Evolutionary conservation across 169 alveolate genomes (phyloP).

Genomic region (Plasmodium blacklocki): DNA sequence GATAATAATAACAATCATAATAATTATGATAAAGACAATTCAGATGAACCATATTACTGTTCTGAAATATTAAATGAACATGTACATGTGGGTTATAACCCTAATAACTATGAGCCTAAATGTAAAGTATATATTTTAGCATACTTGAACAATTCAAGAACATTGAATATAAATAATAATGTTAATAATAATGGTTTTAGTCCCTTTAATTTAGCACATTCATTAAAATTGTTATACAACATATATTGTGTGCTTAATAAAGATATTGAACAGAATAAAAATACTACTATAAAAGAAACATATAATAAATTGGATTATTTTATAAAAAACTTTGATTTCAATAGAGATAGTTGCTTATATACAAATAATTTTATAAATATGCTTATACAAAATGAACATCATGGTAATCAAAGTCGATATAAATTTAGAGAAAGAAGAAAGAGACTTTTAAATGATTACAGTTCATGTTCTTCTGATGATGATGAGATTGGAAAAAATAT

Average conservation of each 20-base stretch:
- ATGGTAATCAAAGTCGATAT: slow-evolving; percentile 7
- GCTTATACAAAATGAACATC: slow-evolving; percentile 21
- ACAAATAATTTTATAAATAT: slow-evolving; percentile 44
- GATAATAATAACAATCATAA: background rate
- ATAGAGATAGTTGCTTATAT: slow-evolving; percentile 43
- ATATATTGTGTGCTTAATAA: slow-evolving; percentile 54
- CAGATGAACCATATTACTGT: background rate
- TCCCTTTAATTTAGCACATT: slow-evolving; percentile 31
- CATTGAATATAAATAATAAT: background rate
- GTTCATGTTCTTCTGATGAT: slow-evolving; percentile 48
- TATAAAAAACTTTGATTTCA: slow-evolving; percentile 27
- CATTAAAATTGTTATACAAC: slow-evolving; percentile 50
- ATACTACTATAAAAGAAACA: background rate
- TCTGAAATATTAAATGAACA: slow-evolving; percentile 72
- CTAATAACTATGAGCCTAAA: slow-evolving; percentile 21
- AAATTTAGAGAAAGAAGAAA: slow-evolving; percentile 69
- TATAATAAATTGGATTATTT: slow-evolving; percentile 31
- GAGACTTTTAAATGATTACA: slow-evolving; percentile 37
- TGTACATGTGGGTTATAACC: slow-evolving; percentile 74
- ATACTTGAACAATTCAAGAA: slow-evolving; percentile 12
- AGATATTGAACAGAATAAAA: background rate
- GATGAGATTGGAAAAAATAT: slow-evolving; percentile 19
- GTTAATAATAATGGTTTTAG: background rate
- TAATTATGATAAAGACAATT: background rate
- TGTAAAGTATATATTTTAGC: slow-evolving; percentile 46